Evolutionary conservation across 345 rosid genomes (phyloP), one percentile per base, ranked within the genome.

Genomic region (Lepidium aucheri): DNA sequence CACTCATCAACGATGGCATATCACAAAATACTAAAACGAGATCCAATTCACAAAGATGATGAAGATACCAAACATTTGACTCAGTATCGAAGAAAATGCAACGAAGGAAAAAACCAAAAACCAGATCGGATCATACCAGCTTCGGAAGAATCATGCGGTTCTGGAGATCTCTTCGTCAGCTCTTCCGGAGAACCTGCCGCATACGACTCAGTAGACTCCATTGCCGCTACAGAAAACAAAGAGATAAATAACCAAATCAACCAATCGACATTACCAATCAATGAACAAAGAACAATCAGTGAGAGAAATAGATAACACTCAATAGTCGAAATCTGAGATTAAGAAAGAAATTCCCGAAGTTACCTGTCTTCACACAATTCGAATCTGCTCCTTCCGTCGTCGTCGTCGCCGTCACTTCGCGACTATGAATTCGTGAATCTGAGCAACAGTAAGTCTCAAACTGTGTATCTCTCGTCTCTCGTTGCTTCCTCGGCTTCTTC

Each of bases 161-260:
- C 87, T 8, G 86, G 84, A 67, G 97, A 82, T 80, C 91, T 76
- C 71, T 82, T 75, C 44, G 80, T 76, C 33, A 64, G 80, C 42
- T 77, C 85, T 85, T 90, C 98, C 39, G 97, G 95, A 13, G 92
- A 86, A 39, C 88, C 85, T 33, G 84, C 77, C 70, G 84, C 85
- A 50, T 92, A 90, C 42, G 93, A 84, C 76, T 88, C 99, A 32
- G 89, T 90, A 45, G 95, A 85, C 72, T 90, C 99, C 99, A 94
- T 93, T 78, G 69, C 56, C 45, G 47, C 66, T 52, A 12, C 41
- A 54, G n/a, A 54, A 45, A 18, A 60, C 10, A 28, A 14, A 20
- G 0, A 28, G 18, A 14, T 14, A 16, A 43, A 41, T 1, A 54
- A 41, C 4, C 40, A 17, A 63, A 74, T 56, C 40, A 45, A 60